Base-by-base conservation (phyloP, 768 basidiomycete species). In the Mycena amicta region DNA sequence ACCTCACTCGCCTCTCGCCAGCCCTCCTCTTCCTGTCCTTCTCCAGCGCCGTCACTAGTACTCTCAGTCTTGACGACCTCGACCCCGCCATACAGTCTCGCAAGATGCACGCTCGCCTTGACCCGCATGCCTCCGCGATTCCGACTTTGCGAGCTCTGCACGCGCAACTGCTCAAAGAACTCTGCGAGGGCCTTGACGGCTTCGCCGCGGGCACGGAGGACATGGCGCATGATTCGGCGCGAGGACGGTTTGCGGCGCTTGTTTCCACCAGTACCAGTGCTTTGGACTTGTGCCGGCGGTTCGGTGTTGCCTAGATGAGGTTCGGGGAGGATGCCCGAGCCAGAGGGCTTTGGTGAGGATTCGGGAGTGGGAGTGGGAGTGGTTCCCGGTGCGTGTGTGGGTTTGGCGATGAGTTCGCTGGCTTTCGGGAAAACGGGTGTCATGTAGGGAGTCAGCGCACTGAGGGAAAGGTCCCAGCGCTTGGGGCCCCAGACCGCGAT, bases 401-500 rank as follows among this genome's bases (percentile, higher is more conserved):
- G n/a, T n/a, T n/a, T n/a, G n/a, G n/a, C n/a, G 25, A 93, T 74
- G 90, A 89, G 93, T 1, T 83, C 84, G 63, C 80, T 93, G 65
- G 83, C 83, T 5, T 87, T 82, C 1, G 90, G 91, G 12, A 78
- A 75, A 18, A 72, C 72, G 3, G 90, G 89, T 16, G 81, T 84
- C 6, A 83, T 90, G 69, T 92, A 93, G 56, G 83, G 86, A 15
- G 86, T 78, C 51, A 96, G 80, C 3, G 89, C 85, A n/a, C 83
- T 68, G 25, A 90, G 71, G 4, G 92, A 83, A 43, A 95, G 77
- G 63, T 97, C 95, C 87, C 88, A 92, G 45, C 75, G 78, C 70
- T 84, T 87, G 4, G 95, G 95, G 0, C 83, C 82, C 97, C 97
- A 98, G 13, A 98, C 86, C 5, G 95, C 97, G 62, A 98, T 84